Base-by-base conservation (phyloP, 345 rosid species). In the Eutrema japonicum region DNA sequence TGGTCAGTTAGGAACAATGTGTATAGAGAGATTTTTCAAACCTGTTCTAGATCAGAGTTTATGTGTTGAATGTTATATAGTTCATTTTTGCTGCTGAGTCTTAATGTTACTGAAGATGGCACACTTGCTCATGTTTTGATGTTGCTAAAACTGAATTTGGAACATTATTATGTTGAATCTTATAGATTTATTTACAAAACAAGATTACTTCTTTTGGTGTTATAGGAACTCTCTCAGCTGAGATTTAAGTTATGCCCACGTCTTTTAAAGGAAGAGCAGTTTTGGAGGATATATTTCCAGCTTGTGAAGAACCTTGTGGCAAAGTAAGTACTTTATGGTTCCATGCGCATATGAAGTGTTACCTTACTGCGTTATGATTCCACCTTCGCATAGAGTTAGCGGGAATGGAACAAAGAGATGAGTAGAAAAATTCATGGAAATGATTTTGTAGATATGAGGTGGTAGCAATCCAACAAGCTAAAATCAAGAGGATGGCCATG, bases 211-310 rank as follows among this genome's bases (percentile, higher is more conserved):
- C 33, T 71, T 64, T 41, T 41, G 48, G 49, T 22, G 16, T 72
- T 66, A 12, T 80, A 91, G 98, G 96, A 91, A 81, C 89, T 94
- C 65, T 77, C 96, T 16, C 88, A 87, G 63, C 83, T 94, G 63
- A 86, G 98, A 79, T 94, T 88, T 63, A 80, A 75, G 85, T 76
- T 86, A 50, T 94, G 96, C 66, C 98, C 97, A 16, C 71, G 89
- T 66, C 62, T 79, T 56, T 74, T 91, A 88, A 89, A 91, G 84
- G 98, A 94, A 70, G 79, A 66, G 6, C 85, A 84, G 45, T 94
- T 94, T 80, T 94, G 98, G 97, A 86, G 78, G 73, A 87, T 87
- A 73, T 91, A 94, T 68, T 94, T 89, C 73, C 63, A 72, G 66
- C 91, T 91, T 76, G 96, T 88, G 77, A 86, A 82, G 72, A 80